phyloP scores from a whole-genome alignment of 2,329 filamentous ascomycete genomes.

The Ophiostoma montium region DNA sequence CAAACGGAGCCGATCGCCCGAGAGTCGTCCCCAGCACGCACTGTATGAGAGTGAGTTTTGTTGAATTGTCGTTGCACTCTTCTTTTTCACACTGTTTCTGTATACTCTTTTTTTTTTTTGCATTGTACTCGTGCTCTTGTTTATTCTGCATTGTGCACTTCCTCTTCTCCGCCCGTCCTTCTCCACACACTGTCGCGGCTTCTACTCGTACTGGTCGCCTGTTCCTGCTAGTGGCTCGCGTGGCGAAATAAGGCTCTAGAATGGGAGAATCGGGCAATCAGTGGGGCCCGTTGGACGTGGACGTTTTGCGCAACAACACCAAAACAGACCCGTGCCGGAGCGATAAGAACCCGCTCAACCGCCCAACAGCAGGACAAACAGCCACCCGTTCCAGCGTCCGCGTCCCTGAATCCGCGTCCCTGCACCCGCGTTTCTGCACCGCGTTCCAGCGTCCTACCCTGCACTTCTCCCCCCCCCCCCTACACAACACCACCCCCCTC shows the following conservation, averaged over 20 bases:
- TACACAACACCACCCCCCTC: background rate
- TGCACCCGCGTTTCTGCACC: background rate
- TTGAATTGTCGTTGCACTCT: background rate
- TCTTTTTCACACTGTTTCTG: background rate
- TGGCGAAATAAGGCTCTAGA: background rate
- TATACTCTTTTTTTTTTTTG: background rate
- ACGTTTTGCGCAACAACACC: background rate
- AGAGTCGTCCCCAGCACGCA: background rate
- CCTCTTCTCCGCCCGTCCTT: conserved; percentile 17
- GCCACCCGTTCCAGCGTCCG: background rate
- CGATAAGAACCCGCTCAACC: background rate
- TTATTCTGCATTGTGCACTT: conserved; percentile 7
- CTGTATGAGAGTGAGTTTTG: background rate
- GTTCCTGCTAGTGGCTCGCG: background rate
- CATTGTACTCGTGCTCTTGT: background rate
- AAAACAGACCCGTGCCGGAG: background rate
- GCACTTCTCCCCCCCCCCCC: background rate
- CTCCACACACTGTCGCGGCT: background rate
- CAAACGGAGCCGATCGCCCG: background rate
- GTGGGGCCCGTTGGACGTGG: no score
- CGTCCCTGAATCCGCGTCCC: background rate
- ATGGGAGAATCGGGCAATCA: background rate
- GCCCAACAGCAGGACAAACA: background rate
- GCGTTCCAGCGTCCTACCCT: background rate
- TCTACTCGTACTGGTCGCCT: conserved; percentile 1